Evolutionary conservation across 75 land plant genomes (phyloP), one percentile per base, ranked within the genome.

Genomic region (Sequoia sempervirens): DNA sequence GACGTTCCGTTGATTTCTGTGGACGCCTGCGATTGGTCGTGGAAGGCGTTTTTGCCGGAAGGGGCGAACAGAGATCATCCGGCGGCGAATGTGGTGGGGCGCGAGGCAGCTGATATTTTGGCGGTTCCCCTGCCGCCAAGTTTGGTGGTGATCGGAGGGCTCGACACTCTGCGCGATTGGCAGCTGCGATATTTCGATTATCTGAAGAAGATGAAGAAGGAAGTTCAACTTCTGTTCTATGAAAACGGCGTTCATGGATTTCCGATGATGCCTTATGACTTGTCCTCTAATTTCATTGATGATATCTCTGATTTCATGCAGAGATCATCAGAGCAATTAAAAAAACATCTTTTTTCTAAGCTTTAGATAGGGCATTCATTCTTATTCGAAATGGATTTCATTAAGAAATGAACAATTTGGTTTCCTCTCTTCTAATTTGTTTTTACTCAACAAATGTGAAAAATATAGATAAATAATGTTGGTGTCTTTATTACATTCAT

Each of bases 11-110:
- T 93, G 28, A 84, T 87, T 28, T 47, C 83, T 14, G 20, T 86
- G 79, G 81, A 83, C 13, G 68, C 87, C 12, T 69, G 88, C 32
- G 96, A 94, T 26, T 89, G 89, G 91, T 30, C 82, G 36, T 94
- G 96, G 96, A 86, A 80, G 85, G 86, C 80, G 56, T 93, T 88
- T 79, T 83, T 94, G 82, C 93, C 93, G 18, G 85, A 30, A 26
- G 91, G 85, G 15, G 86, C 87, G 2, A 79, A 87, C 81, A 74
- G 94, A 56, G 89, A 90, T 70, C 91, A 92, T 52, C 84, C 41
- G 79, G 93, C 89, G 17, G 76, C 81, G 47, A 86, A 88, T 56
- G 88, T 88, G 76, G 38, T 58, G 47, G 91, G 88, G 9, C 87
- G 83, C 14, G 81, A 50, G 17, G 84, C 66, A 14, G 40, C 37